Conservation (phyloP, 306 rosid genomes). For the Canavalia gladiata region DNA sequence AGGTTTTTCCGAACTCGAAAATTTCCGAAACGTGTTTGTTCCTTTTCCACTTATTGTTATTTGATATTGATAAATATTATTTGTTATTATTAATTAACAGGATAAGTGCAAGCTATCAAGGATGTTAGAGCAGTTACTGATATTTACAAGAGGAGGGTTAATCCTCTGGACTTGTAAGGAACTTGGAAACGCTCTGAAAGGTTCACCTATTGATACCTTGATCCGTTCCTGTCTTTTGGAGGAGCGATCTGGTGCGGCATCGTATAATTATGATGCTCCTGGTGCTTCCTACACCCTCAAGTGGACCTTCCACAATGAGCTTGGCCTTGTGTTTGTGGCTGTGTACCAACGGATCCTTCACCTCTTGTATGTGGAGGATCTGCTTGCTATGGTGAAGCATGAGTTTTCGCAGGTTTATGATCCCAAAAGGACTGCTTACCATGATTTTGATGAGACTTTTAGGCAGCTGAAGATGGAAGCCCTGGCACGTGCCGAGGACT, state of each 20-base stretch:
- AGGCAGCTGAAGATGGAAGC: slow-evolving; percentile 78
- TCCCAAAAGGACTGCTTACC: slow-evolving; percentile 65
- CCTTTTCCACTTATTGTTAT: neutral
- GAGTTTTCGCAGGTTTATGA: slow-evolving; percentile 73
- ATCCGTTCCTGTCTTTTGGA: slow-evolving; percentile 89
- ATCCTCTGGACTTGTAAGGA: slow-evolving; percentile 93
- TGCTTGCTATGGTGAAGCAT: slow-evolving; percentile 77
- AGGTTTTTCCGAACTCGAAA: neutral
- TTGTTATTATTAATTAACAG: slow-evolving; percentile 40
- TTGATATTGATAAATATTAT: neutral
- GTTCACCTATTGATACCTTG: slow-evolving; percentile 90
- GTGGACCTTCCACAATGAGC: slow-evolving; percentile 92
- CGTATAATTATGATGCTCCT: slow-evolving; percentile 74
- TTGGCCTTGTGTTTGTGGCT: slow-evolving; percentile 85
- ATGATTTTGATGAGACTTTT: slow-evolving; percentile 81
- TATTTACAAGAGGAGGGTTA: slow-evolving; percentile 89
- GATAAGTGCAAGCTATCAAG: slow-evolving; percentile 44
- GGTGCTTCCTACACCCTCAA: slow-evolving; percentile 90
- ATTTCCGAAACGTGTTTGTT: neutral
- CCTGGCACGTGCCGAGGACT: slow-evolving; percentile 77
- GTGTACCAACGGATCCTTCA: slow-evolving; percentile 86
- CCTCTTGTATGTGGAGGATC: slow-evolving; percentile 81
- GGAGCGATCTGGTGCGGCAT: slow-evolving; percentile 88
- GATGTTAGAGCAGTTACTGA: slow-evolving; percentile 89
- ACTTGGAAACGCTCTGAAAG: slow-evolving; percentile 85